Evolutionary conservation across 2,329 filamentous ascomycete species (phyloP).

Genomic region (Scleromitrula shiraiana): DNA sequence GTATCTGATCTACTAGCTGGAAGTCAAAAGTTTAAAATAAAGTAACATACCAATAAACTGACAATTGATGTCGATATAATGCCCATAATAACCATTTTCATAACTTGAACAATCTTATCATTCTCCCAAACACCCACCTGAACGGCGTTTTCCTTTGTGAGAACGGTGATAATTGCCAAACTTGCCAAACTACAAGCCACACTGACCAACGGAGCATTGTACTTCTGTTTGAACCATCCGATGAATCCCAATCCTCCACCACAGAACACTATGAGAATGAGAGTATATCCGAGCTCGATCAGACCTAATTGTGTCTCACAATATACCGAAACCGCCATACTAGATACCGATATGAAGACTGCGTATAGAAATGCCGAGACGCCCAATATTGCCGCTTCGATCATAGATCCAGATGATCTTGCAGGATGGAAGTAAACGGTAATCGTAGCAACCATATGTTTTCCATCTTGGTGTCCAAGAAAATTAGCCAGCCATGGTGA

Average conservation of each 20-base stretch:
- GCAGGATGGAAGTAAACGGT: slow-evolving; percentile 94
- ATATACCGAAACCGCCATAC: slow-evolving; percentile 81
- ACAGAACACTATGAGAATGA: slow-evolving; percentile 77
- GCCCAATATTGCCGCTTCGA: slow-evolving; percentile 73
- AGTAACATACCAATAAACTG: slow-evolving; percentile 58
- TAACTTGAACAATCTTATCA: slow-evolving; percentile 70
- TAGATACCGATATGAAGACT: slow-evolving; percentile 65
- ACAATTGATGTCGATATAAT: slow-evolving; percentile 63
- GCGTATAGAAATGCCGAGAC: slow-evolving; percentile 73
- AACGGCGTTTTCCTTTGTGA: slow-evolving; percentile 86
- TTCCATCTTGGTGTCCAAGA: slow-evolving; percentile 78
- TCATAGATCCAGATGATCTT: slow-evolving; percentile 79
- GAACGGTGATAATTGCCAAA: slow-evolving; percentile 78
- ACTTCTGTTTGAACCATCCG: slow-evolving; percentile 76
- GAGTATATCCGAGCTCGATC: slow-evolving; percentile 63
- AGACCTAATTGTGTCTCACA: slow-evolving; percentile 61
- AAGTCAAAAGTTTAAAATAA: too few relatives aligned
- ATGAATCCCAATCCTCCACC: slow-evolving; percentile 81
- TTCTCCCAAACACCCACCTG: slow-evolving; percentile 75
- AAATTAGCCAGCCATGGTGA: slow-evolving; percentile 63
- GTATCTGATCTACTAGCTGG: background rate
- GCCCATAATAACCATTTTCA: slow-evolving; percentile 78
- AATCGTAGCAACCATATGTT: slow-evolving; percentile 88
- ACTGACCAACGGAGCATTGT: slow-evolving; percentile 73
- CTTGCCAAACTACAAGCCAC: slow-evolving; percentile 80